Evolutionary conservation across 345 rosid species (phyloP).

Genomic region (Salix exigua): DNA sequence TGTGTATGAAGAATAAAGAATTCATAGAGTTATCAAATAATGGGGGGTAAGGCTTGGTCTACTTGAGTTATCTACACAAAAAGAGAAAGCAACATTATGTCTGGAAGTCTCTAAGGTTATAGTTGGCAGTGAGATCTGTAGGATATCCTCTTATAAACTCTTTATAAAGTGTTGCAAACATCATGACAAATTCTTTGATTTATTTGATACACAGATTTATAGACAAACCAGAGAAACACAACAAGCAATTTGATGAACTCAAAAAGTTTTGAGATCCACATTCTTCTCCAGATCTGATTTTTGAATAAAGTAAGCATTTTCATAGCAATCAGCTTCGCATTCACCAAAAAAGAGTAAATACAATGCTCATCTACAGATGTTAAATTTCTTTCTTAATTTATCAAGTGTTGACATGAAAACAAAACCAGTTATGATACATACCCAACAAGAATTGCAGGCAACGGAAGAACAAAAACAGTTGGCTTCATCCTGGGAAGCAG

Average conservation of each 20-base stretch:
- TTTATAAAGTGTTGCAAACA: neutral
- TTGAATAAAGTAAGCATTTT: neutral
- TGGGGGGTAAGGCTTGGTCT: neutral
- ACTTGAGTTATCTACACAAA: neutral
- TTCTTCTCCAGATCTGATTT: neutral
- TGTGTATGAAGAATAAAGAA: no score
- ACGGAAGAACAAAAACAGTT: constrained; percentile 75
- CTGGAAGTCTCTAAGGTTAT: neutral
- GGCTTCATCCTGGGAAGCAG: constrained; percentile 60
- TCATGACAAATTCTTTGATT: neutral
- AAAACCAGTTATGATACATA: constrained; percentile 26
- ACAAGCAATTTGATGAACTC: neutral
- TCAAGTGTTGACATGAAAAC: neutral
- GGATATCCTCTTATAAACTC: neutral
- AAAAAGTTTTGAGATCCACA: neutral
- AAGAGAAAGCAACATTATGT: neutral
- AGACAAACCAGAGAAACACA: neutral
- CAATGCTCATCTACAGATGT: neutral
- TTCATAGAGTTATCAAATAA: neutral
- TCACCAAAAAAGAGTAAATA: neutral
- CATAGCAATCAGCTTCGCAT: neutral
- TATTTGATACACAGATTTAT: neutral
- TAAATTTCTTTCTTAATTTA: neutral
- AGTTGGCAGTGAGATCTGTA: neutral
- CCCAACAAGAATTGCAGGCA: constrained; percentile 97